These are phyloP conservation scores for Sphaerulina vaccinii DNA, from an alignment of 2,329 filamentous ascomycete species.

Conservation along the genomic window DNA sequence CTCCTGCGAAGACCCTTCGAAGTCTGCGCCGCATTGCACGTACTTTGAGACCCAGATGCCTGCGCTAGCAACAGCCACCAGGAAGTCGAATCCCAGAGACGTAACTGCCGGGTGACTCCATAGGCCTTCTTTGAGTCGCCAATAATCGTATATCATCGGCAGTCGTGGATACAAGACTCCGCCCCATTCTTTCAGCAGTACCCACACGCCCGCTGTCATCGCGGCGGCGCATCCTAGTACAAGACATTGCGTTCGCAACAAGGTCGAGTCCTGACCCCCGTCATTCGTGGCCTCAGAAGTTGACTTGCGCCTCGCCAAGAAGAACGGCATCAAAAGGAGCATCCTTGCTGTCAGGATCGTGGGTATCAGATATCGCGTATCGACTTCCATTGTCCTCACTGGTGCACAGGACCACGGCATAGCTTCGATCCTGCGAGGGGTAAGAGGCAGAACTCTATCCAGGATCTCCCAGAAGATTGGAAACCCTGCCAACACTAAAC, in stretches of 20 bases:
- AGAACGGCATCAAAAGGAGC: constrained; percentile 26
- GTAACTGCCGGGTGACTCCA: constrained; percentile 35
- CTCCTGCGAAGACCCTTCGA: neutral
- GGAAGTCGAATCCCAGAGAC: constrained; percentile 32
- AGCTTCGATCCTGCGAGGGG: neutral
- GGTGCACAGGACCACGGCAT: too few species aligned
- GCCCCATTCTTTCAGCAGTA: too few species aligned
- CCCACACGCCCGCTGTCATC: constrained; percentile 12
- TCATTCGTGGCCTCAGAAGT: neutral
- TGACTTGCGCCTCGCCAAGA: constrained; percentile 13
- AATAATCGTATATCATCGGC: constrained; percentile 3
- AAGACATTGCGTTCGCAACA: constrained; percentile 4
- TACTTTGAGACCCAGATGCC: constrained; percentile 14
- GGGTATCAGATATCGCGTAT: constrained; percentile 20
- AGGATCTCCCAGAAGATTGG: neutral
- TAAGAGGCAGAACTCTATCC: neutral
- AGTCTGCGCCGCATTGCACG: neutral
- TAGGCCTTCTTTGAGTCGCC: constrained; percentile 16
- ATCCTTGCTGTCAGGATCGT: constrained; percentile 29
- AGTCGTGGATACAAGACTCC: too few species aligned
- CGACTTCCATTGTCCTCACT: too few species aligned
- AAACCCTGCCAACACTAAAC: constrained; percentile 17
- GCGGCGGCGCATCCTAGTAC: constrained; percentile 10
- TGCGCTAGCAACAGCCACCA: constrained; percentile 27
- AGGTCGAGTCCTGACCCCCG: neutral